phyloP scores from a whole-genome alignment of 441 rosid species.

The Francoa sonchifolia region DNA sequence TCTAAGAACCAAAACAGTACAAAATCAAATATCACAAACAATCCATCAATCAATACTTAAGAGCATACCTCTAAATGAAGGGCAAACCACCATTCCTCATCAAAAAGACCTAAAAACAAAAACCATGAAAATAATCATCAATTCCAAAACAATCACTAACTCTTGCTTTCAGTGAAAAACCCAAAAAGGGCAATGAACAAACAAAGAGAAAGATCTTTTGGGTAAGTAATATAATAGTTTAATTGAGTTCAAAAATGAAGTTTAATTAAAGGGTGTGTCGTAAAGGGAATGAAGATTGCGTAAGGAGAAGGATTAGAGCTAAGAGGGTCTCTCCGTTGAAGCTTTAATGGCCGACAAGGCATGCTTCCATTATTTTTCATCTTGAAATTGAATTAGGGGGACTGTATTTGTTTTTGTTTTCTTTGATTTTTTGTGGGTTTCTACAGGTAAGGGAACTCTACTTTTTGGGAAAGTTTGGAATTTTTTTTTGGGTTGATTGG shows the following conservation, averaged over 20 bases:
- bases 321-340: conserved; percentile 22
- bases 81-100: too few species aligned
- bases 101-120: conserved; percentile 20
- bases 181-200: conserved; percentile 17
- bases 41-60: conserved; percentile 15
- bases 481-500: too few species aligned
- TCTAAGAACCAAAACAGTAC: background rate
- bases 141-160: conserved; percentile 7
- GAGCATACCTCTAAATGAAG: conserved; percentile 6
- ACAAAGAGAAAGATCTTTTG: background rate
- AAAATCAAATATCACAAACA: background rate
- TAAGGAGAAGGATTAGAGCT: conserved; percentile 11
- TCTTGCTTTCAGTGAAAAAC: background rate
- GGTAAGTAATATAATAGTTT: background rate
- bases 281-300: conserved; percentile 10
- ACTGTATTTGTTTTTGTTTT: background rate
- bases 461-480: background rate
- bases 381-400: conserved; percentile 7
- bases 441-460: background rate
- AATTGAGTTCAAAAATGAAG: conserved; percentile 1
- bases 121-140: conserved; percentile 19
- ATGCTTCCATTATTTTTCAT: conserved; percentile 32
- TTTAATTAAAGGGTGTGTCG: conserved; percentile 22
- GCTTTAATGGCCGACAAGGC: conserved; percentile 85
- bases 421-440: background rate